Base-by-base conservation (phyloP, 176 grass and related monocot genomes). In the Cymbopogon citratus region DNA sequence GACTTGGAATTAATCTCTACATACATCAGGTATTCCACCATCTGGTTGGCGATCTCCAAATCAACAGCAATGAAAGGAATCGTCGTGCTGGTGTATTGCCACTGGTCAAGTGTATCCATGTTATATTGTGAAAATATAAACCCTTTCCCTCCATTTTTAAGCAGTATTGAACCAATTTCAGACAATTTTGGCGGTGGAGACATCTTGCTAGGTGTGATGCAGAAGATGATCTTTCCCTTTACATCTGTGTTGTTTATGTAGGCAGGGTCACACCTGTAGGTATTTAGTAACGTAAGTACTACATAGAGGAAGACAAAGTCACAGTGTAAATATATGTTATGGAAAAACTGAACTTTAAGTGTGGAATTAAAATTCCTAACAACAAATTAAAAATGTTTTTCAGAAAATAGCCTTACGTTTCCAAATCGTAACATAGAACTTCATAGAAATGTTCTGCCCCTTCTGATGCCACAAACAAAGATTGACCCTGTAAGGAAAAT, bases 61-160 rank as follows among this genome's bases (percentile, higher is more conserved):
- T 87, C 81, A 54, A 87, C 63, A 70, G 75, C 5, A 68, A 83
- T 77, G 38, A 31, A 59, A 19, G 89, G 80, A 36, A 81, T 46
- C 2, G 14, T 25, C 44, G 14, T 21, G 41, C 68, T 34, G 7
- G 7, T 1, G 68, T 5, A 1, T 27, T 59, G 15, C 15, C 21
- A 38, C 13, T 27, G 16, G n/a, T 0, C 46, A 44, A 91, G 39
- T 29, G 11, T 0, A 15, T 84, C 74, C 1, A 3, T 0, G 6
- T 64, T 90, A 18, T 90, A 63, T 48, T 87, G 71, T 0, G 85
- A 62, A 49, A 70, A 91, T 24, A 87, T 87, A 16, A 91, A 39
- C 31, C 85, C 89, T 64, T 61, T 66, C 6, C 76, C 85, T 15
- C 81, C 85, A 0, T 44, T 59, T 3, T 59, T 1, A 45, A 14